A percentile compares a stretch with the other conserved stretches of the same genome.
Conservation (phyloP, 768 basidiomycete species). For the Tephrocybe sp. region DNA sequence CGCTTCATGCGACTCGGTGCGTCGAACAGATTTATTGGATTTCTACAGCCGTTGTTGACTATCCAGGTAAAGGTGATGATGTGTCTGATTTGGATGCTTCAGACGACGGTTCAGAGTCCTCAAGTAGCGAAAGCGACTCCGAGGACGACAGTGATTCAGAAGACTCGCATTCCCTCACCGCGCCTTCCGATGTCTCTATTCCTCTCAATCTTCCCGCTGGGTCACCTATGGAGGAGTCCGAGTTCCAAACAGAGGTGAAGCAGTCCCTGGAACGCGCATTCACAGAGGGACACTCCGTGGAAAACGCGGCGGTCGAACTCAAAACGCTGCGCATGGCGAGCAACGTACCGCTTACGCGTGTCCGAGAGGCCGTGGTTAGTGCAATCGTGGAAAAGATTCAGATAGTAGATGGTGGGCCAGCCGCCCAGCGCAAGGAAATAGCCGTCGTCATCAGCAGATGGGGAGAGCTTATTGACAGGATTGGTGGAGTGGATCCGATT, state of each 20-base stretch:
- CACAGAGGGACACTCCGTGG: constrained; percentile 85
- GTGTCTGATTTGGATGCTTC: constrained; percentile 60
- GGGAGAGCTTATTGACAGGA: constrained; percentile 77
- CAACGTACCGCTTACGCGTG: constrained; percentile 84
- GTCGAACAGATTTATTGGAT: constrained; percentile 17
- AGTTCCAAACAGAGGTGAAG: constrained; percentile 75
- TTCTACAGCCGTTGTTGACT: background rate
- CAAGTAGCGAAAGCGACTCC: constrained; percentile 46
- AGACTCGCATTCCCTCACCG: constrained; percentile 34
- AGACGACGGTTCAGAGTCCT: constrained; percentile 56
- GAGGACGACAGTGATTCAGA: constrained; percentile 38
- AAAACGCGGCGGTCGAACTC: constrained; percentile 91
- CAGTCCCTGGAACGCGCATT: constrained; percentile 91
- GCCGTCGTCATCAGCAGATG: constrained; percentile 65
- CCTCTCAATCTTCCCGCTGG: constrained; percentile 36
- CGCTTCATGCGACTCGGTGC: constrained; percentile 71
- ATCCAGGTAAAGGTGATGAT: constrained; percentile 68
- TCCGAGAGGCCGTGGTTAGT: constrained; percentile 86
- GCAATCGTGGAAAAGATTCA: constrained; percentile 74
- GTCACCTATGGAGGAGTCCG: constrained; percentile 49
- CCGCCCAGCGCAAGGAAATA: constrained; percentile 64
- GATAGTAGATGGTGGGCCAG: constrained; percentile 53
- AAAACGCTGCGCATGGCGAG: constrained; percentile 97
- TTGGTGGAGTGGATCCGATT: constrained; percentile 81
- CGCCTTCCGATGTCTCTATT: constrained; percentile 49